phyloP scores from a whole-genome alignment of 108 stramenopile species.

The Mediolabrus comicus region DNA sequence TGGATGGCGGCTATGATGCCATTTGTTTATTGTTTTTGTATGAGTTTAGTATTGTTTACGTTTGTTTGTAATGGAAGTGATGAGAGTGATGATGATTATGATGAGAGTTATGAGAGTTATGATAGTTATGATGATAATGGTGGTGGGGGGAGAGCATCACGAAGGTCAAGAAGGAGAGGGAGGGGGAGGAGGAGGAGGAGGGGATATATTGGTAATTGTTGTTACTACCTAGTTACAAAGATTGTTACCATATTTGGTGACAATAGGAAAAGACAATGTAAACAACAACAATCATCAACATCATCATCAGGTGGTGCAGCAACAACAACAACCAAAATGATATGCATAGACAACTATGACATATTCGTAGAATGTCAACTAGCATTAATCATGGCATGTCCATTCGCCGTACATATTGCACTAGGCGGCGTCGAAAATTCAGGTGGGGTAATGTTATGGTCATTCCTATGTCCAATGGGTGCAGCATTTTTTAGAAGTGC shows the following conservation, averaged over 20 bases:
- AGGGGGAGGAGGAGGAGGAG: too few relatives aligned
- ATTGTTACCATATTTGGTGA: too few relatives aligned
- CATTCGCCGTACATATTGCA: constrained; percentile 29
- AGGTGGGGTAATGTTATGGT: constrained; percentile 45
- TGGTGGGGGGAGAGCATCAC: neutral
- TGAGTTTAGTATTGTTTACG: constrained; percentile 4
- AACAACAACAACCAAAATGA: too few relatives aligned
- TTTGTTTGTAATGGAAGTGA: constrained; percentile 1
- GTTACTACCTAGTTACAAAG: too few relatives aligned
- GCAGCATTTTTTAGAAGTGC: constrained; percentile 35
- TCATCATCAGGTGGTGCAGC: too few relatives aligned
- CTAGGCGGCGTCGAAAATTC: constrained; percentile 24
- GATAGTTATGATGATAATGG: too few relatives aligned
- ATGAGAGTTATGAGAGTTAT: neutral
- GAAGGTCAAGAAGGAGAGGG: neutral
- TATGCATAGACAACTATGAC: constrained; percentile 4
- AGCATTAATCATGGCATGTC: constrained; percentile 24
- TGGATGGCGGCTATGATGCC: constrained; percentile 29
- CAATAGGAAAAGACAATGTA: too few relatives aligned
- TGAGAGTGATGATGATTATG: neutral
- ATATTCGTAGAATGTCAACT: constrained; percentile 24
- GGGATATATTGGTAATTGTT: too few relatives aligned
- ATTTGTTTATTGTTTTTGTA: constrained; percentile 8
- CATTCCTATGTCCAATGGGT: constrained; percentile 44
- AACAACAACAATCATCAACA: too few relatives aligned